A percentile compares a stretch with the other conserved stretches of the same genome.
Evolutionary conservation across 169 alveolate genomes (phyloP).

Genomic region (Plasmodium yoelii): DNA sequence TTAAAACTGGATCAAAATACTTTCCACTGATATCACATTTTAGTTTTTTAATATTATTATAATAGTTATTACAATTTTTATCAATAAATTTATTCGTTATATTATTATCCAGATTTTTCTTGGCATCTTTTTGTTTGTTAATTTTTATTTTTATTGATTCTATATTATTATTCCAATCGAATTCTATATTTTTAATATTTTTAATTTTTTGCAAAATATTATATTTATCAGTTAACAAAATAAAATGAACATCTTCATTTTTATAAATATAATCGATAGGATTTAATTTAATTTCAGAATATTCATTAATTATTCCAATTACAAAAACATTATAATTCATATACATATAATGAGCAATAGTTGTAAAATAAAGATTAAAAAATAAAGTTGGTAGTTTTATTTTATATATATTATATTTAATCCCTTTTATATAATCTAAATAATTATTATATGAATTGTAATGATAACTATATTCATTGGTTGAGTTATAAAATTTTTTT

Average conservation of each 20-base stretch:
- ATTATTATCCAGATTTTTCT: not conserved
- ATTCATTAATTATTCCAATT: conserved; percentile 70
- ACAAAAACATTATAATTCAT: conserved; percentile 62
- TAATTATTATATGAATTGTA: conserved; percentile 61
- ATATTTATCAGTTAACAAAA: conserved; percentile 46
- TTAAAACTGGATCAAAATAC: conserved; percentile 63
- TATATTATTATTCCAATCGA: conserved; percentile 55
- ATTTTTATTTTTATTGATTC: conserved; percentile 27
- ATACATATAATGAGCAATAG: conserved; percentile 68
- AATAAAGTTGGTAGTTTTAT: conserved; percentile 44
- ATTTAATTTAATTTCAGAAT: conserved; percentile 34
- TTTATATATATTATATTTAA: conserved; percentile 66
- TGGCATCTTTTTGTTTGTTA: not conserved
- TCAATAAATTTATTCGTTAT: not conserved
- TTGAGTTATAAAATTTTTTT: conserved; percentile 6
- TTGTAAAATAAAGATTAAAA: conserved; percentile 48
- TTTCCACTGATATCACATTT: not conserved
- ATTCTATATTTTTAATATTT: conserved; percentile 17
- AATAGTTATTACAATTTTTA: not conserved
- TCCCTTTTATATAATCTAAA: conserved; percentile 67
- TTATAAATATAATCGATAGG: conserved; percentile 58
- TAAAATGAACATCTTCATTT: conserved; percentile 10
- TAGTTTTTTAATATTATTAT: not conserved
- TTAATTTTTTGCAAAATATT: conserved; percentile 40
- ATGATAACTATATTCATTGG: conserved; percentile 8